Conservation (phyloP, 1,284 basidiomycete species). For the Marasmius fiardii region DNA sequence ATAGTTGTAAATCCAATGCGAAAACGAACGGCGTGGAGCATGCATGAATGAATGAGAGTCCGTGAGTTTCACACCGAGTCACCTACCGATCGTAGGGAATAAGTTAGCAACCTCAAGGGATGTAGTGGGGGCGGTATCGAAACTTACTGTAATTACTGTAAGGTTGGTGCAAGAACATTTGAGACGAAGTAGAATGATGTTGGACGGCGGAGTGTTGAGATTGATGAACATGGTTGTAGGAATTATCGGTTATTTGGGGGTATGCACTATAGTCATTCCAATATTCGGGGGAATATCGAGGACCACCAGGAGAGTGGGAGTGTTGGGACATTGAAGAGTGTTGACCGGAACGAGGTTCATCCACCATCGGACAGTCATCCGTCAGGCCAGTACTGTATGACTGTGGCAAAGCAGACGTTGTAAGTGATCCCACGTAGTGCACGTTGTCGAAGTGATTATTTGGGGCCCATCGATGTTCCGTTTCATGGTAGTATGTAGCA, state of each 20-base stretch:
- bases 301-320: constrained; percentile 25
- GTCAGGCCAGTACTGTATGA: constrained; percentile 67
- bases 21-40: too few species aligned
- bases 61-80: not conserved
- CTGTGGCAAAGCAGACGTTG: constrained; percentile 65
- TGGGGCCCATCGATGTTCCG: constrained; percentile 51
- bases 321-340: constrained; percentile 16
- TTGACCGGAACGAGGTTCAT: constrained; percentile 5
- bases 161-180: constrained; percentile 33
- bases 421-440: constrained; percentile 42
- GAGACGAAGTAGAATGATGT: constrained; percentile 20
- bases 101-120: not conserved
- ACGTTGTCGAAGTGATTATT: constrained; percentile 30
- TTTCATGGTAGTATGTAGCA: constrained; percentile 22
- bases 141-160: constrained; percentile 30
- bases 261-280: constrained; percentile 63
- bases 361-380: constrained; percentile 33
- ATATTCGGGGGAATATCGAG: constrained; percentile 38
- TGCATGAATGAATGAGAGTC: too few species aligned
- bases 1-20: not conserved
- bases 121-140: not conserved
- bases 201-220: constrained; percentile 15
- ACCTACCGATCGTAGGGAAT: not conserved
- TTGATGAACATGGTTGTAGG: constrained; percentile 16
- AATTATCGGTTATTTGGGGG: constrained; percentile 40